Base-by-base conservation (phyloP, 2,329 filamentous ascomycete genomes). In the Fusarium sp. region DNA sequence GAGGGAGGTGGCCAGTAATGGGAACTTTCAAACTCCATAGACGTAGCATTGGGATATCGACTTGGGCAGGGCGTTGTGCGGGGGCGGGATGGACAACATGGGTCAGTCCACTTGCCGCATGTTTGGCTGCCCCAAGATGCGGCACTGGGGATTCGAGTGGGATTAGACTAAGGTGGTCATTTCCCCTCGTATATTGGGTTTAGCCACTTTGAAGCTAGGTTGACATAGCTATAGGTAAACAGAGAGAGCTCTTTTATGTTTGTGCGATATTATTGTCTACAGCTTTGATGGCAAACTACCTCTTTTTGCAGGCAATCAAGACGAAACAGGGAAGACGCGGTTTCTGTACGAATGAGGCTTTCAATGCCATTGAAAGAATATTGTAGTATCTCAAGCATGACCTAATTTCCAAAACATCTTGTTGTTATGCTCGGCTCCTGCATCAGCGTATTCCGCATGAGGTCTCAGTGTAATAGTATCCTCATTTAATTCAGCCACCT, bases 371-470 rank as follows among this genome's bases (percentile, higher is more conserved):
- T 5, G 0, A 54, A 10, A 7, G 3, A 0, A 12, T 8, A 12
- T 14, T n/a, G n/a, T 2, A 2, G 1, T 17, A 32, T 26, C 10
- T 38, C 2, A 60, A n/a, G 58, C 52, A 18, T 60, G 52, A 2
- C 58, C 58, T 8, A 60, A 2, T 38, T 58, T 58, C 32, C 41
- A 60, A 18, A 60, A 60, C 58, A 58, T 58, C 4, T 60, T 60
- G 17, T 58, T 60, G 5, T 60, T 60, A 20, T 60, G 58, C 32
- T 60, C 58, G 10, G 58, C 58, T 5, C 58, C 58, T 15, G 52
- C 40, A 15, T 60, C 26, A 11, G 58, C 58, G 6, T n/a, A 60
- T 0, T 58, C 58, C 13, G 33, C 40, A 26, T 44, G 58, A 17
- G 58, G 52, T 38, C 58, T 58, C n/a, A 58, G 4, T 6, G 58